Evolutionary conservation across 768 basidiomycete genomes (phyloP), one percentile per base, ranked within the genome.

Genomic region (Podaxis sp.): DNA sequence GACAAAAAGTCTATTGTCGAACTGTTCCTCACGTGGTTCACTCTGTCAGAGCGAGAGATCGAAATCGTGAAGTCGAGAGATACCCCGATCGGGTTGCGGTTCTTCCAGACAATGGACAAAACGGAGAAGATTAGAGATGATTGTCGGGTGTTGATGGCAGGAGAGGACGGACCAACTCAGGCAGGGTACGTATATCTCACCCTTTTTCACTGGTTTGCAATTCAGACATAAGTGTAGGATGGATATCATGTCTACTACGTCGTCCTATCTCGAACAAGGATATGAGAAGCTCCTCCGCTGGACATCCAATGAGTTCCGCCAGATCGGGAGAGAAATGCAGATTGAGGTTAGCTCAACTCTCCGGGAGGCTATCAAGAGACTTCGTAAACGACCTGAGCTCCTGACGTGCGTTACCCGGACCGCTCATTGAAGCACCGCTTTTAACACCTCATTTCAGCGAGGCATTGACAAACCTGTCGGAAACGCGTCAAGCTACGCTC

Each of bases 271-370:
- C 51, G 95, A 98, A 71, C 87, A 91, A 66, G 96, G 89, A 2
- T 96, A 92, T 74, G 87, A 92, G 63, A 98, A 97, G 76, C 85
- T 96, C 46, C 82, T 89, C 62, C 87, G 94, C 24, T 96, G 91
- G 87, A 86, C 88, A 72, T 83, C 87, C 0, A 88, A 90, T 70
- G 92, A 96, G 72, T 95, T 97, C 71, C 83, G 91, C 10, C 84
- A 87, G 65, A 85, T 90, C 66, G 89, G 88, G 5, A 82, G 86
- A 33, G 94, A 92, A 62, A 79, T 84, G 11, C 87, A 88, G 65
- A 73, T 93, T 15, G 91, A 95, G 75, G 87, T 93, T 0, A 78
- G 76, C 44, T 66, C 77, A 2, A 79, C 78, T 1, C 84, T 95
- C 82, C 78, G 84, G 37, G 90, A 95, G 71, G 87, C 89, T 1